Conservation (phyloP, 495 filamentous ascomycete species). For the Aspergillus haitiensis region DNA sequence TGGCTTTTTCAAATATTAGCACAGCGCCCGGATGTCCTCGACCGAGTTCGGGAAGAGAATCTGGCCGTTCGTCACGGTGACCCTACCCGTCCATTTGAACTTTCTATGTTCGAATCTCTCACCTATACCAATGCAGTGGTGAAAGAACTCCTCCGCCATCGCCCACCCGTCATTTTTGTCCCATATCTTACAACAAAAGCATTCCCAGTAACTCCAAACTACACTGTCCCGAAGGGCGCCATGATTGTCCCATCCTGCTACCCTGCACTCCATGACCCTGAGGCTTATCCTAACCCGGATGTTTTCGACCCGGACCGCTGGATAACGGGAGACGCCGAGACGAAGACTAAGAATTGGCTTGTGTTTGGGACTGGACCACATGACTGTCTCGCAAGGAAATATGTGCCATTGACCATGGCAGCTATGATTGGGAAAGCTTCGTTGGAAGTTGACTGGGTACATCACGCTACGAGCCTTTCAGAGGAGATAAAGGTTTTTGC, state of each 20-base stretch:
- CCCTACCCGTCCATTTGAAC: conserved; percentile 59
- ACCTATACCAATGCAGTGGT: conserved; percentile 85
- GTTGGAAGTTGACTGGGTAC: conserved; percentile 79
- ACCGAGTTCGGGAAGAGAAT: conserved; percentile 82
- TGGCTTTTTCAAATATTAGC: conserved; percentile 92
- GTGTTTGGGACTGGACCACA: conserved; percentile 92
- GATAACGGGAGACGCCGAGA: conserved; percentile 84
- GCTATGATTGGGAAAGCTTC: conserved; percentile 87
- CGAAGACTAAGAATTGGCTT: conserved; percentile 90
- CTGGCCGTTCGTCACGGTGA: conserved; percentile 71
- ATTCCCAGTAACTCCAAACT: conserved; percentile 81
- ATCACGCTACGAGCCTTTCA: conserved; percentile 70
- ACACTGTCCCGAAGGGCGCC: conserved; percentile 82
- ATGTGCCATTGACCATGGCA: conserved; percentile 80
- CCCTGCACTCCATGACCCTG: conserved; percentile 83
- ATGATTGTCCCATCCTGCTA: conserved; percentile 91
- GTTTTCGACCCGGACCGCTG: conserved; percentile 81
- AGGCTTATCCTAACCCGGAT: conserved; percentile 82
- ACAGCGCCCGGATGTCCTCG: conserved; percentile 82
- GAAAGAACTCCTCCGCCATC: conserved; percentile 87
- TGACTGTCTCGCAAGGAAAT: conserved; percentile 87
- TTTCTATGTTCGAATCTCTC: conserved; percentile 84
- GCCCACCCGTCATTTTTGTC: conserved; percentile 94
- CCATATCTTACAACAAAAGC: conserved; percentile 86
- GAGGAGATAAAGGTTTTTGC: conserved; percentile 97